Evolutionary conservation across 2,329 filamentous ascomycete genomes (phyloP), one percentile per base, ranked within the genome.

Genomic region (Venturia aucupariae): DNA sequence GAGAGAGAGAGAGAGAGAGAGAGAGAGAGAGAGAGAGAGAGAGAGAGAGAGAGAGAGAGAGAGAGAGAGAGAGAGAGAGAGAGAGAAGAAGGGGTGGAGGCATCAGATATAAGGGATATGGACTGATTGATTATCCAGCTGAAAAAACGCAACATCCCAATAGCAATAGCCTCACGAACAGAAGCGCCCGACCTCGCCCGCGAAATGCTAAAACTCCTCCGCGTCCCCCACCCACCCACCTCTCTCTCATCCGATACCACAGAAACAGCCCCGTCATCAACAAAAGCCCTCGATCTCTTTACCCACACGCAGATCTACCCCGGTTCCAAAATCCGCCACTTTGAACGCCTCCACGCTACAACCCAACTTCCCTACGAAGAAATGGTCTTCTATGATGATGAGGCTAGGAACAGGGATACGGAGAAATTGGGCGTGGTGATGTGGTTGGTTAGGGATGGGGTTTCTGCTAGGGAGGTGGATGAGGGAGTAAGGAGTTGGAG

Each of bases 381-480:
- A 60, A 96, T 97, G 88, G 74, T 97, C 41, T 97, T 97, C 75
- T 97, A 97, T 69, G 93, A 97, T 70, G 93, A 97, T 70, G 93
- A 97, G 82, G 81, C 82, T 62, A 79, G 93, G 66, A 97, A 97
- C 72, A 81, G 85, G 65, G 92, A 97, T 72, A 93, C 96, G 0
- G 85, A 88, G 75, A 79, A 82, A 57, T 71, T 97, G 61, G 92
- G 92, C 0, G 89, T 96, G 3, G 90, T 89, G 0, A 96, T 97
- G 85, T 86, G 86, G 72, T 77, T 97, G 61, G 88, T 97, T 0
- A 79, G 84, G 64, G 88, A 96, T 73, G 92, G 92, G 0, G 85
- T 96, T 63, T 87, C 83, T 2, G 87, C 85, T 77, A 80, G 80
- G 0, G 92, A 94, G 78, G 78, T 97, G 24, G 92, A 95, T 75